phyloP scores from a whole-genome alignment of 116 monocot genomes.

The Cymodocea nodosa region DNA sequence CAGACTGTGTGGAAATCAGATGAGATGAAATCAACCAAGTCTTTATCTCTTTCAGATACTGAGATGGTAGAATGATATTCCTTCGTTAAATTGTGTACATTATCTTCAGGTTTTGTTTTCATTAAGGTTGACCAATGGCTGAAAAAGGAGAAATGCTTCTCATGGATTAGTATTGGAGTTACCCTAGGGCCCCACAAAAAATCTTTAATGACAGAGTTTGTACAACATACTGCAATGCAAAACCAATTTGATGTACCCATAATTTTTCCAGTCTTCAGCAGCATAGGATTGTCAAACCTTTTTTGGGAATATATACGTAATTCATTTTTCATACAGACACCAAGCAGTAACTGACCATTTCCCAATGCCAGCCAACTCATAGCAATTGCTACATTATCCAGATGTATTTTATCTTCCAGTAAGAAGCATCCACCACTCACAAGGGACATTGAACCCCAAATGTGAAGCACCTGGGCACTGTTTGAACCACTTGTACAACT shows the following conservation, averaged over 20 bases:
- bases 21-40: conserved; percentile 9
- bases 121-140: conserved; percentile 43
- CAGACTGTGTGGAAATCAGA: conserved; percentile 12
- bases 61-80: conserved; percentile 8
- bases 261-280: conserved; percentile 13
- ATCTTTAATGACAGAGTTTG: conserved; percentile 22
- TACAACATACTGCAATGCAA: conserved; percentile 46
- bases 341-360: conserved; percentile 73
- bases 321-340: conserved; percentile 58
- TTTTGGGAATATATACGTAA: conserved; percentile 60
- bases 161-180: conserved; percentile 64
- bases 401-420: conserved; percentile 49
- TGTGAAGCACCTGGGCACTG: conserved; percentile 33
- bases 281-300: conserved; percentile 20
- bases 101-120: conserved; percentile 6
- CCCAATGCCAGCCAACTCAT: conserved; percentile 62
- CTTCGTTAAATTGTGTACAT: conserved; percentile 2
- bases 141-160: conserved; percentile 56
- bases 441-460: conserved; percentile 63
- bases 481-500: conserved; percentile 18
- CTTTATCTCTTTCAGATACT: conserved; percentile 7
- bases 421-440: conserved; percentile 59
- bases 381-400: conserved; percentile 37
- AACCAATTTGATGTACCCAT: conserved; percentile 36
- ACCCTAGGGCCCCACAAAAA: conserved; percentile 79